Base-by-base conservation (phyloP, 2,329 filamentous ascomycete genomes). In the Calonectria pauciramosa region DNA sequence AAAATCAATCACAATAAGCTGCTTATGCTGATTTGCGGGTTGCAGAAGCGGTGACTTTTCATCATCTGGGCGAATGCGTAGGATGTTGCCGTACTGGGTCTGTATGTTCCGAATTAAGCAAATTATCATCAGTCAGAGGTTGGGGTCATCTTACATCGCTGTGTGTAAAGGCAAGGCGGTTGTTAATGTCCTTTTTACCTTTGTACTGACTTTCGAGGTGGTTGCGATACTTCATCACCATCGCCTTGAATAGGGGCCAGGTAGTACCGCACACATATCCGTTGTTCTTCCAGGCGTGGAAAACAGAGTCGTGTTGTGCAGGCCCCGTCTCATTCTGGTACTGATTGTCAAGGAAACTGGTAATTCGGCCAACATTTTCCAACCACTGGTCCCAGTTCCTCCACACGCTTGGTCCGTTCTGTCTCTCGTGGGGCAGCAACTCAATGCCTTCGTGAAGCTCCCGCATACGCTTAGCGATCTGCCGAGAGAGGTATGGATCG, bases 1-100 rank as follows among this genome's bases (percentile, higher is more conserved):
- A 81, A 99, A 99, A 84, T 99, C 97, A 82, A 99, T 99, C 77
- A 99, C 97, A 20, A 99, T 91, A 18, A 99, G 91, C 85, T 98
- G 96, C 85, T 98, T 99, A 87, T 99, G 97, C 79, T 96, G 93
- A 85, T 99, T 99, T 73, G 94, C 93, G 0, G 97, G 96, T 65
- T 97, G 91, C 14, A 98, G 90, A 10, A 99, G 90, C 0, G 96
- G 97, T 0, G 96, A 98, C 80, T 96, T 93, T 78, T 95, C 91
- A 84, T 92, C 90, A 70, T 92, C 89, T 2, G 91, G 91, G 3
- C 88, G 87, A 65, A 93, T 85, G 47, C 96, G 95, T 65, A 99
- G 92, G 76, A 99, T 97, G 83, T 99, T 99, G 77, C 97, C 97
- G 82, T 99, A 99, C 92, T 99, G 97, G 6, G 97, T 98, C 95